Percentiles rank a stretch among this genome's conserved stretches.
Conservation (phyloP, 2,329 filamentous ascomycete species). For the Ceratocystis huliohia region DNA sequence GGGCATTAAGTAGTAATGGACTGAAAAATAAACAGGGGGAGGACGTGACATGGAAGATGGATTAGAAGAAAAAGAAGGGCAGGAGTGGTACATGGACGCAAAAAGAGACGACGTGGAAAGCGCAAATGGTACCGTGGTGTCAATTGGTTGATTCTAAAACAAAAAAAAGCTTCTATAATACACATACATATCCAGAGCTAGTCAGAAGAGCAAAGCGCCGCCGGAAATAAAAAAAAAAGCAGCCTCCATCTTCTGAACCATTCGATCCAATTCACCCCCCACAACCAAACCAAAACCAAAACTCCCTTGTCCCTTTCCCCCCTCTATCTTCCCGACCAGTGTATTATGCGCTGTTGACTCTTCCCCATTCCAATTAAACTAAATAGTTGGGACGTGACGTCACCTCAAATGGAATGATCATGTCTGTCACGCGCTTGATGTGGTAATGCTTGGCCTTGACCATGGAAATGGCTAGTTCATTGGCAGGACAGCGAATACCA, state of each 20-base stretch:
- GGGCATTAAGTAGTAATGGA: conserved; percentile 13
- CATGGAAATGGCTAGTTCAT: conserved; percentile 58
- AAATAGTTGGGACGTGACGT: conserved; percentile 24
- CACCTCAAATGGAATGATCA: conserved; percentile 29
- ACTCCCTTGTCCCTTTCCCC: not conserved
- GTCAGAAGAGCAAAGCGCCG: not conserved
- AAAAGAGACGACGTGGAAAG: not conserved
- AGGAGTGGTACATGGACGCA: not conserved
- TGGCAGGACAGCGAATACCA: conserved; percentile 58
- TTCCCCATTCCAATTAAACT: not conserved
- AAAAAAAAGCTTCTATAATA: conserved; percentile 16
- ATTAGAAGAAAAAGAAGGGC: not conserved
- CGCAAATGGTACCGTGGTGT: conserved; percentile 3
- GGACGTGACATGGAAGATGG: conserved; percentile 21
- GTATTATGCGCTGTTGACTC: too few species aligned
- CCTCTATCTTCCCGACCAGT: not conserved
- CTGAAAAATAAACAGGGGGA: conserved; percentile 21
- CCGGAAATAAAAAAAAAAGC: not conserved
- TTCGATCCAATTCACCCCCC: not conserved
- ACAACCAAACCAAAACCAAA: not conserved
- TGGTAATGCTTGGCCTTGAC: conserved; percentile 54
- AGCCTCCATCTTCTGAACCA: not conserved
- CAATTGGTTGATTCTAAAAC: conserved; percentile 8
- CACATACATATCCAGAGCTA: not conserved
- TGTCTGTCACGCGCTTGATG: conserved; percentile 27